Percentiles rank a stretch among this genome's conserved stretches.
Conservation (phyloP, 2,329 filamentous ascomycete genomes). For the Whalleya microplaca region DNA sequence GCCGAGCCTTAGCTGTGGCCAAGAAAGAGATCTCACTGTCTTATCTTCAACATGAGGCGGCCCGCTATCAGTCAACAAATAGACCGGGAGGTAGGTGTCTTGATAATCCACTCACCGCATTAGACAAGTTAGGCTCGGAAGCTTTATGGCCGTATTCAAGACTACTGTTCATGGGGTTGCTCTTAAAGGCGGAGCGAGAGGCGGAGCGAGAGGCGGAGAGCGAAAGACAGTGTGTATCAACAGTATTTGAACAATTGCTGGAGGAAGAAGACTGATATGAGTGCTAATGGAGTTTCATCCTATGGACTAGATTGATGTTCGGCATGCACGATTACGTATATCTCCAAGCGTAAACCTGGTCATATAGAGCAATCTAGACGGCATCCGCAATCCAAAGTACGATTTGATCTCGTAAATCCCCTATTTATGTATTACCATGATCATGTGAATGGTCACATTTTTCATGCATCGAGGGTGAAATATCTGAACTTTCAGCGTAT, state of each 20-base stretch:
- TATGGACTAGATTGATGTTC: not conserved
- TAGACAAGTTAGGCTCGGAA: conserved; percentile 11
- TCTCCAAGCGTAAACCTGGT: not conserved
- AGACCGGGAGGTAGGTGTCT: conserved; percentile 2
- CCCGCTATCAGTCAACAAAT: not conserved
- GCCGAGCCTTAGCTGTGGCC: conserved; percentile 4
- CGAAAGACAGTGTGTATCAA: conserved; percentile 1
- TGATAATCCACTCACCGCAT: conserved; percentile 5
- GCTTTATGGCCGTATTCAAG: not conserved
- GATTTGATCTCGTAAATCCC: not conserved
- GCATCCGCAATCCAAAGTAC: not conserved
- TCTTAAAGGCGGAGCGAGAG: too few relatives aligned
- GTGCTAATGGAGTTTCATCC: not conserved
- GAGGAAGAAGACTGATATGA: not conserved
- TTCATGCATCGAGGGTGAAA: too few relatives aligned
- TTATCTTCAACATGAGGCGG: conserved; percentile 10
- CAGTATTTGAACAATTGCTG: conserved; percentile 6
- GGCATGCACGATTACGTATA: conserved; percentile 3
- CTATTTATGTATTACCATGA: not conserved
- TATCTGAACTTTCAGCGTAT: too few relatives aligned
- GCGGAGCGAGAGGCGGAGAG: not conserved
- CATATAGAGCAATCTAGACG: not conserved
- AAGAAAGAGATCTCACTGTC: conserved; percentile 1
- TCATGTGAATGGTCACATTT: too few relatives aligned
- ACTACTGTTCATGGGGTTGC: not conserved